These are phyloP conservation scores for Phycomyces blakesleeanus DNA, from an alignment of 192 early-diverging fungal genomes.

Conservation along the genomic window DNA sequence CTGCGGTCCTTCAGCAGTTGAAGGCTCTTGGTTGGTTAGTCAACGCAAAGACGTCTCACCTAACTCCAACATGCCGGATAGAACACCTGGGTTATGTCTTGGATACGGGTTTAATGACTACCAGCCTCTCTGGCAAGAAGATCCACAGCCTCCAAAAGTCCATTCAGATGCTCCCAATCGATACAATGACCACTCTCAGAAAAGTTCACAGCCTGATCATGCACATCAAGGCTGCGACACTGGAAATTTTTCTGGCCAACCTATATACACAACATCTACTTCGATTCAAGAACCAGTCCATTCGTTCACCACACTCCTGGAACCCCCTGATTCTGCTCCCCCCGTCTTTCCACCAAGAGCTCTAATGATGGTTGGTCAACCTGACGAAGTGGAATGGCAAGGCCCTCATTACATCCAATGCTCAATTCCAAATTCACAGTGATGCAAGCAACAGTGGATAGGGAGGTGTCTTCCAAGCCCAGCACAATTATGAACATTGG, in stretches of 20 bases:
- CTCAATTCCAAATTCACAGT: constrained; percentile 20
- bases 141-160: constrained; percentile 20
- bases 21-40: constrained; percentile 13
- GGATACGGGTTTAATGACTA: constrained; percentile 24
- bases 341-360: not conserved
- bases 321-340: not conserved
- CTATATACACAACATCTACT: constrained; percentile 27
- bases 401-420: constrained; percentile 9
- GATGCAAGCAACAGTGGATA: constrained; percentile 29
- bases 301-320: not conserved
- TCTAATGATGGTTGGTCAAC: constrained; percentile 6
- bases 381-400: constrained; percentile 23
- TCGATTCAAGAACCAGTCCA: constrained; percentile 23
- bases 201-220: constrained; percentile 13
- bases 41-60: constrained; percentile 21
- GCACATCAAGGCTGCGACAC: constrained; percentile 23
- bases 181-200: not conserved
- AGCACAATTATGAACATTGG: constrained; percentile 15
- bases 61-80: constrained; percentile 19
- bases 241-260: constrained; percentile 26
- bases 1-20: not conserved
- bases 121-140: constrained; percentile 20
- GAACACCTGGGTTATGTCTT: constrained; percentile 30
- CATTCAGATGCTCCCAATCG: constrained; percentile 15
- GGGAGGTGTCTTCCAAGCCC: constrained; percentile 12